Evolutionary conservation across 805 yeast genomes (phyloP).

Genomic region (Pichia eremophila): DNA sequence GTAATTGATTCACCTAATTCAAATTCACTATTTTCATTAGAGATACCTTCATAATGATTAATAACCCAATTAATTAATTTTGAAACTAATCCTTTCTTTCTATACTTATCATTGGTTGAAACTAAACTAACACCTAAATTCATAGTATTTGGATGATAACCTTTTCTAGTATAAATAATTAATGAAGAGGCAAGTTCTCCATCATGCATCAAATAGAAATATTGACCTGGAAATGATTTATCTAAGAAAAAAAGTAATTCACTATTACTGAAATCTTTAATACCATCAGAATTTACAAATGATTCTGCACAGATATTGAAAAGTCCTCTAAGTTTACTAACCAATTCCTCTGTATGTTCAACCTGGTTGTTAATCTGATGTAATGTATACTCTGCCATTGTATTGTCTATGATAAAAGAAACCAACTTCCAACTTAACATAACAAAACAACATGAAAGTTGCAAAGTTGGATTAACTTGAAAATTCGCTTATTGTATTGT

Average conservation of each 20-base stretch:
- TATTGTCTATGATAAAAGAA: too few species aligned
- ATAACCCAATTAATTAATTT: constrained; percentile 2
- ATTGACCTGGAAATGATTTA: neutral
- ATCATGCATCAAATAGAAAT: neutral
- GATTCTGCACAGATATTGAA: neutral
- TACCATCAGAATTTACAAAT: neutral
- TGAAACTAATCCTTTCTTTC: constrained; percentile 1
- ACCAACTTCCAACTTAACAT: too few species aligned
- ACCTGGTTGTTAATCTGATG: neutral
- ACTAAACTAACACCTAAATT: constrained; percentile 3
- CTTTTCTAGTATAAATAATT: neutral
- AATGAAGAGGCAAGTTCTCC: neutral
- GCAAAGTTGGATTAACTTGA: too few species aligned
- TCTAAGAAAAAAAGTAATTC: neutral
- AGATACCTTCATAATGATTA: constrained; percentile 5
- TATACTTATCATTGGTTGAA: constrained; percentile 3
- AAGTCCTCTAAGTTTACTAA: neutral
- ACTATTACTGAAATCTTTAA: neutral
- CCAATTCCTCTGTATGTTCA: neutral
- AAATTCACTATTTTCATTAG: neutral
- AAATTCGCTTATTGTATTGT: too few species aligned
- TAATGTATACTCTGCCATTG: neutral
- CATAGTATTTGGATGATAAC: neutral
- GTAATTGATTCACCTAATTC: neutral
- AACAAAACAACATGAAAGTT: too few species aligned